Evolutionary conservation across 768 basidiomycete species (phyloP), one percentile per base, ranked within the genome.

Genomic region (Suillus cothurnatus): DNA sequence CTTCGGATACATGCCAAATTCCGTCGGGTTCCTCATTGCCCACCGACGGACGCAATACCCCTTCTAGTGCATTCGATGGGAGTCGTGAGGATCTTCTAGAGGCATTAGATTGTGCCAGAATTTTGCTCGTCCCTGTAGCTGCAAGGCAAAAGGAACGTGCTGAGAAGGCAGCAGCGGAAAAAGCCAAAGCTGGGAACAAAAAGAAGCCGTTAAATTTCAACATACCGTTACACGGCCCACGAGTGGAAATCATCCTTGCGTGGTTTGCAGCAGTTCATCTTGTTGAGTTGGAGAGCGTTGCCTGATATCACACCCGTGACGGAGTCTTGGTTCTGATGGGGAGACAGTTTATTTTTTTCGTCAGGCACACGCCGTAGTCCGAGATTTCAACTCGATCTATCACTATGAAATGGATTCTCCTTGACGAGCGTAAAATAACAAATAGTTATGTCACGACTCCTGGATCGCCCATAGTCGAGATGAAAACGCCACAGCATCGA

Each of bases 231-330:
- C 92, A 94, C 76, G 93, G 93, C 0, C 93, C 94, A 41, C 84
- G 92, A 7, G 93, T 95, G 55, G 93, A 95, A 77, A 82, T 95
- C 63, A 82, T 94, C 63, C 82, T 95, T 63, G 93, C 93, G 50
- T 95, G 92, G 92, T 79, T 95, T 62, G 93, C 83, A 31, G 92
- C 91, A 21, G 90, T 93, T 63, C 89, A 92, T 79, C 76, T 95
- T 41, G 87, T 86, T 4, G 91, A 92, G 71, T 73, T 94, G 69
- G 92, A 93, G 49, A 67, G 66, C 45, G 67, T 70, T 61, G 76
- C 68, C 19, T 78, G 69, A 71, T 15, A 23, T 31, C 32, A 39
- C 50, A 41, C 28, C 32, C 8, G 23, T n/a, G 17, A 36, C 23
- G 36, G 32, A 39, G 39, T 59, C 58, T 39, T 41, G 58, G 58